Evolutionary conservation across 805 yeast species (phyloP).

Genomic region (Dipodascus albidus): DNA sequence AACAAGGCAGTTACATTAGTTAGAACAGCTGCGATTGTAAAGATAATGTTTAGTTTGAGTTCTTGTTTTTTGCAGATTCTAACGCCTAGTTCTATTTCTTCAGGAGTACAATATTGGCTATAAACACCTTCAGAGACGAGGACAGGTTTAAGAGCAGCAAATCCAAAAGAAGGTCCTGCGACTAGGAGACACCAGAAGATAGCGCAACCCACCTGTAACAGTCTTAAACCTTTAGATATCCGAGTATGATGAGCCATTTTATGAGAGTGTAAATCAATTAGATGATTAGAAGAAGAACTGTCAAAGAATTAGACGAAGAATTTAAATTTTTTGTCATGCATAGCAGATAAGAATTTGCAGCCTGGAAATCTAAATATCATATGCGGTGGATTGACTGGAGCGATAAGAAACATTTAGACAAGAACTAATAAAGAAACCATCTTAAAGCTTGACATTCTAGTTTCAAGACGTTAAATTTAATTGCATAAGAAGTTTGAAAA

Average conservation of each 20-base stretch:
- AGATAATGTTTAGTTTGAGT: conserved; percentile 66
- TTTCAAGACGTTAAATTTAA: background rate
- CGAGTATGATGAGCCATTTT: conserved; percentile 1
- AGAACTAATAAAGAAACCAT: too few species aligned
- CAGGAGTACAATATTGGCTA: conserved; percentile 40
- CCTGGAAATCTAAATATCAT: too few species aligned
- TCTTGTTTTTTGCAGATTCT: conserved; percentile 63
- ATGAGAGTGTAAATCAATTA: too few species aligned
- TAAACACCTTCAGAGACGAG: conserved; percentile 71
- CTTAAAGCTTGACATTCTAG: too few species aligned
- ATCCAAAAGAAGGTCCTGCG: conserved; percentile 92
- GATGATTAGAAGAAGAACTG: background rate
- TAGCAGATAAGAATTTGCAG: background rate
- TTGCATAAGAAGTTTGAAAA: background rate
- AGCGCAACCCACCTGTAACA: conserved; percentile 58
- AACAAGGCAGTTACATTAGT: conserved; percentile 76
- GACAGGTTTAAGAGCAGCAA: conserved; percentile 87
- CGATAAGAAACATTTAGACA: background rate
- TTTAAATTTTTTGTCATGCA: background rate
- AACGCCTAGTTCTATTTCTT: conserved; percentile 15
- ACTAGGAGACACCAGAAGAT: conserved; percentile 79
- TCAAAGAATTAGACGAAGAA: background rate
- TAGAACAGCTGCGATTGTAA: conserved; percentile 76
- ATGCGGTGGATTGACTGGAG: too few species aligned
- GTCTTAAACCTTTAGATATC: conserved; percentile 5